Evolutionary conservation across 176 grass and related monocot genomes (phyloP).

Genomic region (Triticum urartu): DNA sequence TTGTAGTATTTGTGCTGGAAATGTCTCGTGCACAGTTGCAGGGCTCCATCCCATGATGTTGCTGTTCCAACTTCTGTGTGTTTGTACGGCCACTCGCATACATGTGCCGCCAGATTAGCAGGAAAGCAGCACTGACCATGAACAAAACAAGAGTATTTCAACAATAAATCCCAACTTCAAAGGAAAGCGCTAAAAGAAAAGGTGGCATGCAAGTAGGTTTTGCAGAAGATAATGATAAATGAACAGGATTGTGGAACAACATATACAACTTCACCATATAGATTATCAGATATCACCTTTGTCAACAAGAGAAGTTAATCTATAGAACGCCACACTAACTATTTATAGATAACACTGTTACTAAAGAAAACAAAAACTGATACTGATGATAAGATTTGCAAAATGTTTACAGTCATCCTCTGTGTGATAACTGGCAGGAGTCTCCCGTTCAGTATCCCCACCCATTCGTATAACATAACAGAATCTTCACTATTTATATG

Average conservation of each 20-base stretch:
- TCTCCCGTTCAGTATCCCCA: background rate
- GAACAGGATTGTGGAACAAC: background rate
- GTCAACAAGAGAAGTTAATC: constrained; percentile 9
- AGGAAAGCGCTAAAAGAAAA: background rate
- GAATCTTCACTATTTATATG: background rate
- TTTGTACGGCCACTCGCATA: constrained; percentile 59
- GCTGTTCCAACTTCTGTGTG: constrained; percentile 65
- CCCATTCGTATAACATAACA: background rate
- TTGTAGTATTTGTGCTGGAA: constrained; percentile 94
- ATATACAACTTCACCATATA: constrained; percentile 7
- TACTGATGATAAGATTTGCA: background rate
- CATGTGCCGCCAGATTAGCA: constrained; percentile 58
- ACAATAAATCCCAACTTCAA: constrained; percentile 6
- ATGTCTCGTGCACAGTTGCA: constrained; percentile 55
- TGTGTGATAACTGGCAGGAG: background rate
- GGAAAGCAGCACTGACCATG: constrained; percentile 82
- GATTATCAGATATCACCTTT: background rate
- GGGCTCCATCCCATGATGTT: constrained; percentile 81
- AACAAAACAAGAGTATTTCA: background rate
- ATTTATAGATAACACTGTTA: constrained; percentile 16
- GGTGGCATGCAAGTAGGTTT: background rate
- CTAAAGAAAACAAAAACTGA: background rate
- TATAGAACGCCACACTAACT: background rate
- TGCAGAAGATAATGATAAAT: background rate
- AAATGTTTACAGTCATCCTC: background rate